A percentile compares a stretch with the other conserved stretches of the same genome.
phyloP scores from a whole-genome alignment of 2,329 filamentous ascomycete species.

The Teratosphaeria epicoccoides region DNA sequence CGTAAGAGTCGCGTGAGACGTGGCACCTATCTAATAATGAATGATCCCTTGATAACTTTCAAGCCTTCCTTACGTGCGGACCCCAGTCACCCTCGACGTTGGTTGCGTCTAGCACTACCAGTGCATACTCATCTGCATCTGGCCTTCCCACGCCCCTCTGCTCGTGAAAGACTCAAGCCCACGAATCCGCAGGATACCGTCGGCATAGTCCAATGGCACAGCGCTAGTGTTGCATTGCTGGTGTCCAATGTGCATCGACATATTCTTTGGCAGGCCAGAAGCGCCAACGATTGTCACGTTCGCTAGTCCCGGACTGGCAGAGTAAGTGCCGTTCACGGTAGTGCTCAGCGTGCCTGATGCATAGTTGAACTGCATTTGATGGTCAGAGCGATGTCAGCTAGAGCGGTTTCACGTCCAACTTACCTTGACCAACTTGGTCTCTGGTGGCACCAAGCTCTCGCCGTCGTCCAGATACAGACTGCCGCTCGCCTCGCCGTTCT shows the following conservation, averaged over 20 bases:
- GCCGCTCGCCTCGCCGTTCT: slow-evolving; percentile 45
- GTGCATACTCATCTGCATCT: slow-evolving; percentile 1
- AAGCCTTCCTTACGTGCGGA: too few relatives aligned
- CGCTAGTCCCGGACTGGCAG: slow-evolving; percentile 14
- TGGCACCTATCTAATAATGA: too few relatives aligned
- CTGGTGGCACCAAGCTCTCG: slow-evolving; percentile 49
- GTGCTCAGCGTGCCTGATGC: slow-evolving; percentile 12
- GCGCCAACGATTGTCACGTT: slow-evolving; percentile 21
- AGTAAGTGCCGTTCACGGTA: slow-evolving; percentile 13
- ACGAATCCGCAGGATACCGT: slow-evolving; percentile 5
- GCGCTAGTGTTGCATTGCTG: slow-evolving; percentile 4
- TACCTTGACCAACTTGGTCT: slow-evolving; percentile 43
- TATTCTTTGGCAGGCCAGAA: slow-evolving; percentile 4
- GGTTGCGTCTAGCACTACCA: not conserved
- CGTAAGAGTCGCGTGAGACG: too few relatives aligned
- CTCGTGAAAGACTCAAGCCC: slow-evolving; percentile 9
- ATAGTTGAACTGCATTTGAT: slow-evolving; percentile 12
- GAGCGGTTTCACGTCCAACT: not conserved
- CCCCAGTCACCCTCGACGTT: too few relatives aligned
- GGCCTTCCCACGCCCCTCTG: slow-evolving; percentile 9
- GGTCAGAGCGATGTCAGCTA: not conserved
- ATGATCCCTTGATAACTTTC: too few relatives aligned
- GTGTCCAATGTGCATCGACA: slow-evolving; percentile 7
- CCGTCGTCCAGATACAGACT: slow-evolving; percentile 64
- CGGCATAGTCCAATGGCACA: slow-evolving; percentile 1